Conservation (phyloP, 345 rosid genomes). For the Pelargonium nanum region DNA sequence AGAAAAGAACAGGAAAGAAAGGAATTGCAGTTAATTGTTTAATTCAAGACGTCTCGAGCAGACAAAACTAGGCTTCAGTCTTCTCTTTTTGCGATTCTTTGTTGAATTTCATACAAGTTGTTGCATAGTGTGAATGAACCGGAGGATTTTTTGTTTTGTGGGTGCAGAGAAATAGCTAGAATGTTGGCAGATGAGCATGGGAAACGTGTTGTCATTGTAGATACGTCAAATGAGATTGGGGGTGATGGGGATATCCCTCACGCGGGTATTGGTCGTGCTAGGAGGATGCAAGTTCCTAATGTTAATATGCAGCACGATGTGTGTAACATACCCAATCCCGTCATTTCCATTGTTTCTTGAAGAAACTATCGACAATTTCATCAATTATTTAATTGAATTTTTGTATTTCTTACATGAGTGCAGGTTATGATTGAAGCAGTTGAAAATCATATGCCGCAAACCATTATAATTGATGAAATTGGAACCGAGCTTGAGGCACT, state of each 20-base stretch:
- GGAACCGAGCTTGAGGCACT: constrained; percentile 96
- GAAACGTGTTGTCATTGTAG: constrained; percentile 82
- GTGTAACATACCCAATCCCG: constrained; percentile 16
- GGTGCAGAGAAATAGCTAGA: constrained; percentile 68
- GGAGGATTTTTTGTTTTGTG: constrained; percentile 4
- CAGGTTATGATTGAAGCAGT: constrained; percentile 99
- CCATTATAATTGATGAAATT: constrained; percentile 84
- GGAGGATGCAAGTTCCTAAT: constrained; percentile 98
- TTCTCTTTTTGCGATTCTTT: too few species aligned
- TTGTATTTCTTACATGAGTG: constrained; percentile 2
- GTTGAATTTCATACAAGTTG: background rate
- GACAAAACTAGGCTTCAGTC: too few species aligned
- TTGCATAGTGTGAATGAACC: constrained; percentile 6
- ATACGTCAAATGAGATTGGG: constrained; percentile 90
- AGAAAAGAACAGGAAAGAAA: too few species aligned
- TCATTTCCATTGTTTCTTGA: background rate
- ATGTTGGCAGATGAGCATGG: constrained; percentile 86
- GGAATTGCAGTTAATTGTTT: too few species aligned
- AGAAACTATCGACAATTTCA: background rate
- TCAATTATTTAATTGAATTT: background rate
- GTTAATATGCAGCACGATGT: constrained; percentile 87
- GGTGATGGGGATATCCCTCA: constrained; percentile 97
- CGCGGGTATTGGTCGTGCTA: constrained; percentile 80
- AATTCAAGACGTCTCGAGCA: too few species aligned
- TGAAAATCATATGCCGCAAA: constrained; percentile 97